Base-by-base conservation (phyloP, 495 filamentous ascomycete species). In the Penicillium bovifimosum region DNA sequence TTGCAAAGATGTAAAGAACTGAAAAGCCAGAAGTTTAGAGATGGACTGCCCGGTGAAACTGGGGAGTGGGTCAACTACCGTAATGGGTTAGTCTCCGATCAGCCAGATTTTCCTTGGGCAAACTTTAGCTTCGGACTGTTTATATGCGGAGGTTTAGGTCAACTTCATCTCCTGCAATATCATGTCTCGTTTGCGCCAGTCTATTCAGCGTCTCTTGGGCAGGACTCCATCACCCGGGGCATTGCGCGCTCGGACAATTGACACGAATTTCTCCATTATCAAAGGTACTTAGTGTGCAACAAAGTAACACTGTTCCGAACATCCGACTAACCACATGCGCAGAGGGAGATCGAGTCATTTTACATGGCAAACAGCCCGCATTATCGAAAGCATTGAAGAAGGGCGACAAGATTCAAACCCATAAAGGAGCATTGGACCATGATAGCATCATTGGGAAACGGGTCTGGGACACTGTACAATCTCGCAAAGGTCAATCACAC, bases 391-490 rank as follows among this genome's bases (percentile, higher is more conserved):
- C 76, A 6, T 72, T 88, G 35, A 70, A 60, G 26, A 58, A 46
- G 9, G 73, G 68, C 33, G 68, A 71, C 18, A 75, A 68, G 52
- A 69, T 76, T 14, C 61, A 79, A 9, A 72, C 74, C 8, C 72
- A 76, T 34, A 63, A 66, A 10, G 86, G 84, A 17, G 42, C 55
- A 27, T 61, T 91, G 36, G 28, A 60, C 0, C 85, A 88, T 57
- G 66, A 77, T 47, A 68, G 77, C 41, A 83, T 91, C 54, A 82
- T 91, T 62, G 86, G 85, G 36, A 79, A 75, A 43, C 56, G 60
- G n/a, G 59, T 76, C 2, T 72, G 85, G 46, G 80, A 85, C 44
- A 53, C 76, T 29, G 70, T 88, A 5, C 63, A 70, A 32, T 72
- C 79, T 14, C 73, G 64, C 34, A 81, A 79, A 60, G 71, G 73